A percentile compares a stretch with the other conserved stretches of the same genome.
Evolutionary conservation across 306 rosid genomes (phyloP).

Genomic region (Erythrophleum fordii): DNA sequence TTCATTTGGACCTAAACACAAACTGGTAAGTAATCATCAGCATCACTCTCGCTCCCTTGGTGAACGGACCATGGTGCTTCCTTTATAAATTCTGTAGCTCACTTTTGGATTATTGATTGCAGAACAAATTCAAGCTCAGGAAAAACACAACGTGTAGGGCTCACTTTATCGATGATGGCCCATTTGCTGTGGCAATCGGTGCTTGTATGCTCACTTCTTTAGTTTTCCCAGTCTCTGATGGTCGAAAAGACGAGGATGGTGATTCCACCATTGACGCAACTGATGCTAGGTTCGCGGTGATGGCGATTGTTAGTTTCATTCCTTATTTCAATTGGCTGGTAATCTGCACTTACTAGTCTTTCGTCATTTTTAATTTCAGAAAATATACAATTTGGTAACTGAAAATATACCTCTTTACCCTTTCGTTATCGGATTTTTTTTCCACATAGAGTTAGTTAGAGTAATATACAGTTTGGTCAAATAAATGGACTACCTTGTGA

Average conservation of each 20-base stretch:
- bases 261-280: slow-evolving; percentile 59
- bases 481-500: background rate
- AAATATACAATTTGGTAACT: background rate
- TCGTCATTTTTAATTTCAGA: too few species aligned
- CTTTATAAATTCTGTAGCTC: background rate
- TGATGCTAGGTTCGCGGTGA: slow-evolving; percentile 76
- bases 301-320: slow-evolving; percentile 84
- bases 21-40: background rate
- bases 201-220: slow-evolving; percentile 79
- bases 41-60: background rate
- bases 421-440: background rate
- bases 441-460: background rate
- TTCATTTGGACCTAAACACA: slow-evolving; percentile 33
- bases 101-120: background rate
- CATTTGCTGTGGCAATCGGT: slow-evolving; percentile 82
- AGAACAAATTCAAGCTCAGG: slow-evolving; percentile 4
- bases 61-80: background rate
- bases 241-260: slow-evolving; percentile 48
- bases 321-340: slow-evolving; percentile 99
- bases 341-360: slow-evolving; percentile 2
- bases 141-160: slow-evolving; percentile 46
- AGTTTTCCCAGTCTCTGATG: slow-evolving; percentile 53
- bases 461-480: background rate
- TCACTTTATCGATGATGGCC: slow-evolving; percentile 68
- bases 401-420: background rate